Base-by-base conservation (phyloP, 2,329 filamentous ascomycete species). In the Neurospora sp. region DNA sequence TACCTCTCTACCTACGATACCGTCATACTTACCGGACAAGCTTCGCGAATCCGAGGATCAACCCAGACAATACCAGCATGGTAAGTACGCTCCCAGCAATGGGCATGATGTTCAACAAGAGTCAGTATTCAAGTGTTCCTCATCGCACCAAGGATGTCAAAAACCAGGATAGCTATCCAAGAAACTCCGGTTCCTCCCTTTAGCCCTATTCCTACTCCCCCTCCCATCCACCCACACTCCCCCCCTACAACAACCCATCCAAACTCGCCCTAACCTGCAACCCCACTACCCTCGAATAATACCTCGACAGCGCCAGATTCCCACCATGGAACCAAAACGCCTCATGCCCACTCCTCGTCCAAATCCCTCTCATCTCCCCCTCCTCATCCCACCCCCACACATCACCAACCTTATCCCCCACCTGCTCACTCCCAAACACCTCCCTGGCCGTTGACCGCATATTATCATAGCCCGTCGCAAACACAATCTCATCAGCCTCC, bases 321-420 rank as follows among this genome's bases (percentile, higher is more conserved):
- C 89, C 89, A 0, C 87, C 88, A 72, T 89, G 87, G 73, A 87
- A 87, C 89, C 88, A 91, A 71, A 91, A 87, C 0, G 88, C 87
- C 0, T 86, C 86, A 69, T 90, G 87, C 0, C 88, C 88, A 28
- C 83, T 89, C 19, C 81, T 81, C 70, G 85, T 84, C 87, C 87
- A 91, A 72, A 86, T 85, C 43, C 78, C 83, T 8, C 85, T 81
- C 73, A 86, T 80, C 79, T 91, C 85, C 0, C 85, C 85, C 72
- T 86, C 84, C 0, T 80, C 77, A 7, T 90, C 87, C 70, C 89
- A 82, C 0, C 88, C 88, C 87, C 89, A 91, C 17, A 90, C 84
- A 73, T 89, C 87, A 2, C 80, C 80, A 4, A 89, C 83, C 36
- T 82, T 81, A 68, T 87, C 85, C 0, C 87, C 89, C 10, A 91